phyloP scores from a whole-genome alignment of 1,139 yeast species.

The Debaryomyces subglobosus region DNA sequence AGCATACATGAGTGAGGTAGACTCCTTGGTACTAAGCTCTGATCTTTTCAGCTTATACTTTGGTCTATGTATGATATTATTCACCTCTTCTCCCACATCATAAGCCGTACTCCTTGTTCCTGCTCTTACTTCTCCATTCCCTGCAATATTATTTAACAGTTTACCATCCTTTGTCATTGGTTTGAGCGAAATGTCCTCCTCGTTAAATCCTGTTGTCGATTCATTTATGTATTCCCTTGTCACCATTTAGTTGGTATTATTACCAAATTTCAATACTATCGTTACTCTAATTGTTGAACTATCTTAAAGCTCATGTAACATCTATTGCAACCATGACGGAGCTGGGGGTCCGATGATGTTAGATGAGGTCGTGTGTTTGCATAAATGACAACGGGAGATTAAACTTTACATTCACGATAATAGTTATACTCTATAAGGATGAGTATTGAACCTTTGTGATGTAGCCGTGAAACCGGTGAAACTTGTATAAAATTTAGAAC shows the following conservation, averaged over 20 bases:
- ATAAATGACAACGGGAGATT: background rate
- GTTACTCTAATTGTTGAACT: too few relatives aligned
- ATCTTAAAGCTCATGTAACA: background rate
- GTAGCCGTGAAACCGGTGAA: background rate
- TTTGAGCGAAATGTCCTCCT: background rate
- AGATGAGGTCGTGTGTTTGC: background rate
- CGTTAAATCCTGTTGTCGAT: background rate
- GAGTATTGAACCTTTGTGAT: background rate
- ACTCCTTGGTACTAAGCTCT: constrained; percentile 1
- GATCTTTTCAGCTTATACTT: constrained; percentile 1
- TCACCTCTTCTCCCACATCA: background rate
- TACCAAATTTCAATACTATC: too few relatives aligned
- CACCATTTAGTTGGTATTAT: background rate
- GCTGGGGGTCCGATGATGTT: background rate
- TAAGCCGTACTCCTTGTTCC: background rate
- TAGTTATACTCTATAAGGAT: background rate
- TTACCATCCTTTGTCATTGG: background rate
- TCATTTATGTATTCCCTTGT: background rate
- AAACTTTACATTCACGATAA: background rate
- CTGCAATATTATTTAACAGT: background rate
- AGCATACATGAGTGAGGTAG: constrained; percentile 24
- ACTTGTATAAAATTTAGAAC: too few relatives aligned
- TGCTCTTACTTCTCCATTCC: background rate
- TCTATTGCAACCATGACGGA: background rate
- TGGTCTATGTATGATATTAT: background rate